Conservation (phyloP, 106 monocot species). For the Dioscorea dumetorum region DNA sequence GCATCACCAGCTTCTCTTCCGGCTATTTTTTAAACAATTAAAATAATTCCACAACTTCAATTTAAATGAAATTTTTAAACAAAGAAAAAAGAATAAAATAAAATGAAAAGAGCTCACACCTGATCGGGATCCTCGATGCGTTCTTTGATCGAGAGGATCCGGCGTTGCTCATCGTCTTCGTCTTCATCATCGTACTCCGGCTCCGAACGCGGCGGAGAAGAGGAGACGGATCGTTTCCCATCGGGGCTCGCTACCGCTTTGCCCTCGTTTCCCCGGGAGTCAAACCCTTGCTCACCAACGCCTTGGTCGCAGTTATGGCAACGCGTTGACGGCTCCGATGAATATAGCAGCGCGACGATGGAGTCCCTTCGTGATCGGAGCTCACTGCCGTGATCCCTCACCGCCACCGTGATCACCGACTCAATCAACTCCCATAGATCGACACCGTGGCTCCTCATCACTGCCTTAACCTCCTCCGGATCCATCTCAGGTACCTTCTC, state of each 20-base stretch:
- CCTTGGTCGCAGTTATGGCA: conserved; percentile 26
- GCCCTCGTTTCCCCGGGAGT: not conserved
- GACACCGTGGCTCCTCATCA: conserved; percentile 17
- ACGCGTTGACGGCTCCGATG: conserved; percentile 4
- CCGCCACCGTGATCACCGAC: conserved; percentile 34
- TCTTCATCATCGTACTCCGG: conserved; percentile 15
- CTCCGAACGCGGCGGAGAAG: conserved; percentile 6
- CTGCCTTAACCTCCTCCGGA: conserved; percentile 27
- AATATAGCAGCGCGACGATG: conserved; percentile 44
- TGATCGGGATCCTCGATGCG: conserved; percentile 51
- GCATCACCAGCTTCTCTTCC: conserved; percentile 38
- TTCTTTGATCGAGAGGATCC: conserved; percentile 52
- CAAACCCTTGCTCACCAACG: not conserved
- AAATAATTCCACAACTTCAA: too few relatives aligned
- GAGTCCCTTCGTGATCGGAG: conserved; percentile 38
- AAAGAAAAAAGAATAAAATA: too few relatives aligned
- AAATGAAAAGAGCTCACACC: conserved; percentile 11
- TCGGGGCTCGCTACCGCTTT: not conserved
- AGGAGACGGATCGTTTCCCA: not conserved
- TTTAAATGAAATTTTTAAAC: too few relatives aligned
- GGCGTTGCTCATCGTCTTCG: conserved; percentile 27
- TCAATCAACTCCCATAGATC: conserved; percentile 64
- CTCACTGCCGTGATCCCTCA: conserved; percentile 40
- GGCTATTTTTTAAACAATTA: conserved; percentile 17
- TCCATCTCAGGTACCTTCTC: conserved; percentile 19